A percentile compares a stretch with the other conserved stretches of the same genome.
Evolutionary conservation across 2,329 filamentous ascomycete genomes (phyloP).

Genomic region (Talaromyces atroroseus): DNA sequence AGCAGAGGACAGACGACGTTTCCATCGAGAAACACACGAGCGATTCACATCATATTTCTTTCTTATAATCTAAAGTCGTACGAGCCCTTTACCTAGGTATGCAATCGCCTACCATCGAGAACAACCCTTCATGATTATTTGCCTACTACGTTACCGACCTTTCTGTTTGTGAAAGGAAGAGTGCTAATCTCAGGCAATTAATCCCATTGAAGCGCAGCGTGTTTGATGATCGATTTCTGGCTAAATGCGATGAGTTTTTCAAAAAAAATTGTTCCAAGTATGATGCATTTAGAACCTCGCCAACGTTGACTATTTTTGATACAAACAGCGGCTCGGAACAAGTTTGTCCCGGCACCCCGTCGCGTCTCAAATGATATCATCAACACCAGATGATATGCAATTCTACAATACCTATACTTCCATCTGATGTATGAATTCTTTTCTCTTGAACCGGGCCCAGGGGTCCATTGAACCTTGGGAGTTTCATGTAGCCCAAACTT

Average conservation of each 20-base stretch:
- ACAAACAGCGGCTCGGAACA: neutral
- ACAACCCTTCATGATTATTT: slow-evolving; percentile 51
- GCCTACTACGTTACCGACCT: slow-evolving; percentile 25
- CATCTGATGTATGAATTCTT: slow-evolving; percentile 65
- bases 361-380: slow-evolving; percentile 4
- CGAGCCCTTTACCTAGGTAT: neutral
- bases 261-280: slow-evolving; percentile 6
- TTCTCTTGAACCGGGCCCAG: slow-evolving; percentile 68
- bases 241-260: slow-evolving; percentile 19
- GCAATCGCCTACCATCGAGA: slow-evolving; percentile 44
- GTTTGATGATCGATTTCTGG: slow-evolving; percentile 17
- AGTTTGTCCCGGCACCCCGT: neutral
- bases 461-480: slow-evolving; percentile 60
- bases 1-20: slow-evolving; percentile 30
- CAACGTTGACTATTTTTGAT: neutral
- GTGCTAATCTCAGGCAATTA: neutral
- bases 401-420: neutral
- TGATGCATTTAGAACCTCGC: neutral
- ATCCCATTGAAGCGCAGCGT: slow-evolving; percentile 9
- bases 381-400: neutral
- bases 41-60: slow-evolving; percentile 35
- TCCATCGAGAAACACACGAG: slow-evolving; percentile 23
- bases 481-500: slow-evolving; percentile 61
- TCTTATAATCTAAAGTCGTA: slow-evolving; percentile 13
- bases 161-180: neutral